Conservation (phyloP, 2,329 filamentous ascomycete species). For the Trichoderma koningiopsis region DNA sequence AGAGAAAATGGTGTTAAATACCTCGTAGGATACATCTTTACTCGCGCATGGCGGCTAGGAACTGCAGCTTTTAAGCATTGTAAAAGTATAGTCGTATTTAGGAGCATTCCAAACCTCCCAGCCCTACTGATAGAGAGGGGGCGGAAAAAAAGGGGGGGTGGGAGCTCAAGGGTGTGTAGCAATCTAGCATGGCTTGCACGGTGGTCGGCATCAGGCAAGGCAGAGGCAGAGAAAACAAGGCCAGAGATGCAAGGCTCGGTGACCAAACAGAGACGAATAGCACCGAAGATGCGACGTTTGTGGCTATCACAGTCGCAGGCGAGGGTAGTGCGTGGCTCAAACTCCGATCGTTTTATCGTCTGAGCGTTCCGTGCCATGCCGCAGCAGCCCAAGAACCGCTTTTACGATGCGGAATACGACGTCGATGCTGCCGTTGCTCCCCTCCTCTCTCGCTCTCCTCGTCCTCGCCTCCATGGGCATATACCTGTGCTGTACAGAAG, state of each 20-base stretch:
- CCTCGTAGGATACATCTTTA: not conserved
- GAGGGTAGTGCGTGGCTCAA: not conserved
- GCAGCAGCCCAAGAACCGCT: not conserved
- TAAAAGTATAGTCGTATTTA: not conserved
- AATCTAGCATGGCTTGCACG: not conserved
- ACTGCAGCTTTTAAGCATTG: not conserved
- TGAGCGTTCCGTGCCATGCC: not conserved
- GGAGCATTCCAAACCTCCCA: not conserved
- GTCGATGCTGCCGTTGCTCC: not conserved
- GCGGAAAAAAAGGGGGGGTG: not conserved
- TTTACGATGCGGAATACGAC: not conserved
- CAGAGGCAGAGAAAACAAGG: not conserved
- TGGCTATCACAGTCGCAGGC: not conserved
- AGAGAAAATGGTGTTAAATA: not conserved
- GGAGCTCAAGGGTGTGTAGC: not conserved
- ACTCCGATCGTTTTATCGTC: slow-evolving; percentile 6
- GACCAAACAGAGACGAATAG: not conserved
- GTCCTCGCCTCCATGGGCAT: not conserved
- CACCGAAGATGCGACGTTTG: not conserved
- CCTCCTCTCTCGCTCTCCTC: not conserved
- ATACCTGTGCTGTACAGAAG: not conserved
- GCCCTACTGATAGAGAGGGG: not conserved
- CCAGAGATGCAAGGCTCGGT: slow-evolving; percentile 3
- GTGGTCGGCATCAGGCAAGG: not conserved
- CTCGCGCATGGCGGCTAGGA: not conserved